Evolutionary conservation across 2,329 filamentous ascomycete genomes (phyloP).

Genomic region (Cercospora sojina): DNA sequence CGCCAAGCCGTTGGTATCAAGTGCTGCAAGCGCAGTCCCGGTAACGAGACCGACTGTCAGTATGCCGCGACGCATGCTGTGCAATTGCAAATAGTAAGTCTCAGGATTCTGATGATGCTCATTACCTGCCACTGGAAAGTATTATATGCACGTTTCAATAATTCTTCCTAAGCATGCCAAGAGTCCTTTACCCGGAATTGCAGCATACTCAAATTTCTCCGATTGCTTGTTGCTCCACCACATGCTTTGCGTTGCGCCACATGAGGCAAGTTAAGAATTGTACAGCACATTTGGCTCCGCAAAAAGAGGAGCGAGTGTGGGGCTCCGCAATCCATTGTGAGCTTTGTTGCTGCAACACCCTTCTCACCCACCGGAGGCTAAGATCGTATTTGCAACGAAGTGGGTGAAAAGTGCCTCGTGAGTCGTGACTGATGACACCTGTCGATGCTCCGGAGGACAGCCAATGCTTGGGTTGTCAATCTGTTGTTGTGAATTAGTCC

Average conservation of each 20-base stretch:
- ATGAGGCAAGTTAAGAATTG: neutral
- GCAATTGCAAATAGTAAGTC: neutral
- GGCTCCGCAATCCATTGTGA: neutral
- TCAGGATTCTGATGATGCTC: neutral
- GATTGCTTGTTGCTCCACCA: neutral
- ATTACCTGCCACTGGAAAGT: neutral
- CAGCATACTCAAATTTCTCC: neutral
- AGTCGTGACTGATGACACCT: neutral
- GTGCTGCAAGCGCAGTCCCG: conserved; percentile 15
- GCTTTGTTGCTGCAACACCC: neutral
- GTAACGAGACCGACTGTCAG: neutral
- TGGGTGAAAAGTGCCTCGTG: neutral
- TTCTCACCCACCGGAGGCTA: neutral
- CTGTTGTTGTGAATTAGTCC: neutral
- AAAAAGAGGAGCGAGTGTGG: neutral
- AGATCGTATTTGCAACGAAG: neutral
- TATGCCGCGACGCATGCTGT: neutral
- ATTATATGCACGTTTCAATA: neutral
- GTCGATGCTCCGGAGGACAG: neutral
- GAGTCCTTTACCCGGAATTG: neutral
- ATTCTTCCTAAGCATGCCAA: neutral
- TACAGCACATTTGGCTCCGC: neutral
- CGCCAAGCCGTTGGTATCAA: conserved; percentile 35
- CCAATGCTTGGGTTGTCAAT: neutral
- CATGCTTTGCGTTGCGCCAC: neutral